Percentiles rank a stretch among this genome's conserved stretches.
Conservation (phyloP, 2,329 filamentous ascomycete species). For the Talaromyces sp. region DNA sequence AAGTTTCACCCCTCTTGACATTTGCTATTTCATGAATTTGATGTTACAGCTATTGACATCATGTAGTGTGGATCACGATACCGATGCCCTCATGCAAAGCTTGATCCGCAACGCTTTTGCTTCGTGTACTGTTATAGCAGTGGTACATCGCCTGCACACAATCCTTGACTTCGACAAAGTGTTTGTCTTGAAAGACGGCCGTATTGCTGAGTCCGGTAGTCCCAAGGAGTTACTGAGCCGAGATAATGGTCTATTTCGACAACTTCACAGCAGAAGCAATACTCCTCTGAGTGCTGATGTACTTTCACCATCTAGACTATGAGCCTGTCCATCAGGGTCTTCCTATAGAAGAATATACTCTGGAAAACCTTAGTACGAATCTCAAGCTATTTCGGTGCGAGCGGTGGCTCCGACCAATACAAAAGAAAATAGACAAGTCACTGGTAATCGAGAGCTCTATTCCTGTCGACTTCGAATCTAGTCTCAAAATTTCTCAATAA, state of each 20-base stretch:
- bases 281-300: not conserved
- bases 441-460: too few species aligned
- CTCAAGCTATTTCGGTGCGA: too few species aligned
- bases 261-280: not conserved
- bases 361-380: too few species aligned
- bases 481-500: too few species aligned
- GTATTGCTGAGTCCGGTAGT: not conserved
- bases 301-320: not conserved
- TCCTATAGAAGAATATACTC: not conserved
- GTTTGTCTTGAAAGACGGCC: conserved; percentile 10
- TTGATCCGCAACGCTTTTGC: too few species aligned
- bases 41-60: not conserved
- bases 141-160: too few species aligned
- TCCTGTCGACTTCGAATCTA: too few species aligned
- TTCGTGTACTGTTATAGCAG: too few species aligned
- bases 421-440: too few species aligned
- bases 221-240: not conserved
- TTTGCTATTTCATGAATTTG: not conserved
- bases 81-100: too few species aligned
- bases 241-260: not conserved
- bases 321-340: not conserved
- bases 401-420: too few species aligned
- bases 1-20: not conserved
- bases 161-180: too few species aligned
- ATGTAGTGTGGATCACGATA: not conserved